These are phyloP conservation scores for Elongisporangium senticosum DNA, from an alignment of 352 stramenopile genomes.

Conservation along the genomic window DNA sequence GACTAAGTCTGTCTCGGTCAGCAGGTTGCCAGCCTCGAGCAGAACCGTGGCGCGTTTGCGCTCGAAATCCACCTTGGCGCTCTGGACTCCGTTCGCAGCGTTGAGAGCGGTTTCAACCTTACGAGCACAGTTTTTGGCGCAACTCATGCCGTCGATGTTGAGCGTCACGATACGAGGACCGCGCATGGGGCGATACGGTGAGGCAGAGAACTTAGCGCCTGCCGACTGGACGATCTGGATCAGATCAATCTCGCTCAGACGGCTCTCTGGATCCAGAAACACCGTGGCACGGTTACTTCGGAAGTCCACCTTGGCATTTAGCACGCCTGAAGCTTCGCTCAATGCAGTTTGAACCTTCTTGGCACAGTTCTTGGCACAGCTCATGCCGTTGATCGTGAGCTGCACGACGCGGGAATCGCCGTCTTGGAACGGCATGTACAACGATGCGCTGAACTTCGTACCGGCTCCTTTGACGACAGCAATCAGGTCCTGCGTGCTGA, in stretches of 20 bases:
- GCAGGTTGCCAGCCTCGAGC: slow-evolving; percentile 35
- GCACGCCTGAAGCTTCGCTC: slow-evolving; percentile 52
- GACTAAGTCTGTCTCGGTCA: slow-evolving; percentile 60
- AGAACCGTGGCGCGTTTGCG: slow-evolving; percentile 56
- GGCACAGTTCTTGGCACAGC: slow-evolving; percentile 67
- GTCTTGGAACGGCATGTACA: slow-evolving; percentile 61
- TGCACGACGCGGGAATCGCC: slow-evolving; percentile 72
- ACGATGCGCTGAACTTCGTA: slow-evolving; percentile 43
- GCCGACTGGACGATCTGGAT: slow-evolving; percentile 54
- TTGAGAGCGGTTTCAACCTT: slow-evolving; percentile 66
- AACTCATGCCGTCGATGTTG: slow-evolving; percentile 72
- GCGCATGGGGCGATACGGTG: slow-evolving; percentile 26
- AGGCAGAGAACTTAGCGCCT: slow-evolving; percentile 59
- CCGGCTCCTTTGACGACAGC: slow-evolving; percentile 40
- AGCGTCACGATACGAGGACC: slow-evolving; percentile 50
- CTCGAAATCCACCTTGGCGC: slow-evolving; percentile 58
- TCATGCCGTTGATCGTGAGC: slow-evolving; percentile 72
- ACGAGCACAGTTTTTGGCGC: slow-evolving; percentile 69
- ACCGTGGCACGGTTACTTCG: slow-evolving; percentile 66
- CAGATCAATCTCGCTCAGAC: slow-evolving; percentile 55
- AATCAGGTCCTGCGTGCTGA: slow-evolving; percentile 70
- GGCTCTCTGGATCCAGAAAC: slow-evolving; percentile 66
- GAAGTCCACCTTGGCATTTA: slow-evolving; percentile 78
- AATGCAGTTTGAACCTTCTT: slow-evolving; percentile 70
- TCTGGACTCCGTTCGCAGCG: slow-evolving; percentile 41